Base-by-base conservation (phyloP, 2,329 filamentous ascomycete species). In the Scortechinia acanthostroma region DNA sequence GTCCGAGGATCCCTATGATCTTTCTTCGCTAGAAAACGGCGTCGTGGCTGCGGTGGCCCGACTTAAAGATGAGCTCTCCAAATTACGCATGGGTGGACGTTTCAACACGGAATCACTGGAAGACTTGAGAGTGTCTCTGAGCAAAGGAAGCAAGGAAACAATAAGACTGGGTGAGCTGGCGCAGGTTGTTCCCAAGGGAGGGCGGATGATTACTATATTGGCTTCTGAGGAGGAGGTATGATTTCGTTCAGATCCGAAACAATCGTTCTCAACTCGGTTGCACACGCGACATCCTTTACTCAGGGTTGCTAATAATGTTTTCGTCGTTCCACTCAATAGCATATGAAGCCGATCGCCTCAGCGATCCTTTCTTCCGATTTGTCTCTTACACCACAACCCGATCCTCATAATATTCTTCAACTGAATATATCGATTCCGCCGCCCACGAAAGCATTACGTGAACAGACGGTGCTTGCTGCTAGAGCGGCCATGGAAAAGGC, bases 131-230 rank as follows among this genome's bases (percentile, higher is more conserved):
- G 81, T 87, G n/a, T 65, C 73, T 43, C 53, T 83, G 42, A 69
- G 64, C 47, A 77, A 81, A 47, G 66, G 62, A 42, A 58, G 55
- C 19, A 77, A 73, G 47, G 66, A 74, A 47, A 74, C 62, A 2
- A 68, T 76, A 43, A 70, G 65, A 49, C 53, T 88, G 43, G 70
- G 73, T 6, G 81, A 86, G 55, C 55, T 88, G 46, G 83, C 81
- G 2, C 82, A 85, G 55, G 77, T 87, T 15, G 67, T 86, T 30
- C 78, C 80, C 0, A 80, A 82, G 53, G 80, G 73, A 21, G 71
- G 81, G 10, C 62, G 81, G 46, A 70, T 70, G 52, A 59, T 86
- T 22, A 74, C 77, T 47, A 66, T 87, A n/a, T 58, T 84, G 19
- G 77, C 77, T 30, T 76, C 79, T 14, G 83, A 87, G 54, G 73